Conservation (phyloP, 2,329 filamentous ascomycete species). For the Cyphellophora europaea region DNA sequence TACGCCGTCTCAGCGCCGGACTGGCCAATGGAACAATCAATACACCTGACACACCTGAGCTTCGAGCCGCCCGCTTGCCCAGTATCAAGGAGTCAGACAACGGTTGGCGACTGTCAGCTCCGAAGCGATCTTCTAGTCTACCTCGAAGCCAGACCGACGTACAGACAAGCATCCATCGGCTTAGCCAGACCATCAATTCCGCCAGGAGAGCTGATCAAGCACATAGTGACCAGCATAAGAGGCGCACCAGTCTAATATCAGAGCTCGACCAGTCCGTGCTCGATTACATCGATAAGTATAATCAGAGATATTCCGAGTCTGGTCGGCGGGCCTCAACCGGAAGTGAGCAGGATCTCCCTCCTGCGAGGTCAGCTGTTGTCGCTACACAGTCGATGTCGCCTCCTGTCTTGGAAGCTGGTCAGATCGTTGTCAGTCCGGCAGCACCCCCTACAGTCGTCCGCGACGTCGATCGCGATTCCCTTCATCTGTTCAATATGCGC, state of each 20-base stretch:
- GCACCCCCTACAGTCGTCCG: no score
- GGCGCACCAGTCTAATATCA: not conserved
- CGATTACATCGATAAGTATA: no score
- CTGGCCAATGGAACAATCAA: constrained; percentile 8
- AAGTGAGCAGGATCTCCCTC: no score
- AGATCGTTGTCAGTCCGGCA: no score
- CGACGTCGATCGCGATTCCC: constrained; percentile 10
- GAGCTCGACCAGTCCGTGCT: not conserved
- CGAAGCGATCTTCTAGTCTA: constrained; percentile 3
- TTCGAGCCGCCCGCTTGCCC: constrained; percentile 2
- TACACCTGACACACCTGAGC: constrained; percentile 2
- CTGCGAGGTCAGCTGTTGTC: no score
- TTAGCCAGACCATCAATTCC: not conserved
- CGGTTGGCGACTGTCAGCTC: constrained; percentile 2
- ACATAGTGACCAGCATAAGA: no score
- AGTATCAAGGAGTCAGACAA: not conserved
- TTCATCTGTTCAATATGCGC: constrained; percentile 21
- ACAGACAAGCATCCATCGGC: not conserved
- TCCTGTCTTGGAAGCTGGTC: no score
- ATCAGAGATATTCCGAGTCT: no score
- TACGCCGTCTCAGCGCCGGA: constrained; percentile 6
- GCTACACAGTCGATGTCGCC: no score
- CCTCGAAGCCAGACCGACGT: not conserved
- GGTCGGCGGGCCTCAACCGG: no score
- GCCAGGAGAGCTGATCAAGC: no score